Evolutionary conservation across 164 flowering plant species (phyloP).

Genomic region (Warburgia ugandensis): DNA sequence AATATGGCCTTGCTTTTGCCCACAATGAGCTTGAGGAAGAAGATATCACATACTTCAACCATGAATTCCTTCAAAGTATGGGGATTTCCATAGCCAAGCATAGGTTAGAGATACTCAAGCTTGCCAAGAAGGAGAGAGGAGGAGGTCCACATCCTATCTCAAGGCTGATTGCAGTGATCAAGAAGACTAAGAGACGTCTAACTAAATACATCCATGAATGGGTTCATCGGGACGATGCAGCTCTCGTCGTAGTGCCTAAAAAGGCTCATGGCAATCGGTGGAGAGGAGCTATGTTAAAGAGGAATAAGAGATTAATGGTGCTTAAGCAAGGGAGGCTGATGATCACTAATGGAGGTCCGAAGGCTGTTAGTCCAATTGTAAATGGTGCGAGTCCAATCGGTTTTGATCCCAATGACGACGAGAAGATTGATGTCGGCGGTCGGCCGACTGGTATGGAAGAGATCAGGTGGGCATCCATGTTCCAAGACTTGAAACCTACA

Average conservation of each 20-base stretch:
- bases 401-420: constrained; percentile 1
- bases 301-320: constrained; percentile 33
- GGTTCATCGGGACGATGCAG: constrained; percentile 40
- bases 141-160: constrained; percentile 28
- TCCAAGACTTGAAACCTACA: constrained; percentile 71
- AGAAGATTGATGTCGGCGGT: constrained; percentile 13
- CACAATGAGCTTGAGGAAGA: constrained; percentile 65
- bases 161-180: constrained; percentile 42
- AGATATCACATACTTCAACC: constrained; percentile 65
- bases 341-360: constrained; percentile 43
- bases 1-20: constrained; percentile 52
- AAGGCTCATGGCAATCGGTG: constrained; percentile 35
- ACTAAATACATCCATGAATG: constrained; percentile 31
- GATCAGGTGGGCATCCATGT: constrained; percentile 57
- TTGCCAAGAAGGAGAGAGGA: constrained; percentile 42
- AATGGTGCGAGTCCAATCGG: constrained; percentile 20
- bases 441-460: constrained; percentile 21
- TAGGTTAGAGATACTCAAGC: constrained; percentile 78
- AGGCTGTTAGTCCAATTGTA: constrained; percentile 12
- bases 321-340: constrained; percentile 33
- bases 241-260: constrained; percentile 43
- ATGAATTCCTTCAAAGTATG: constrained; percentile 78
- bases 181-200: constrained; percentile 40
- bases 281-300: constrained; percentile 55
- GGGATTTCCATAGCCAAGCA: constrained; percentile 80